phyloP scores from a whole-genome alignment of 495 filamentous ascomycete species.

The Neurospora sp. region DNA sequence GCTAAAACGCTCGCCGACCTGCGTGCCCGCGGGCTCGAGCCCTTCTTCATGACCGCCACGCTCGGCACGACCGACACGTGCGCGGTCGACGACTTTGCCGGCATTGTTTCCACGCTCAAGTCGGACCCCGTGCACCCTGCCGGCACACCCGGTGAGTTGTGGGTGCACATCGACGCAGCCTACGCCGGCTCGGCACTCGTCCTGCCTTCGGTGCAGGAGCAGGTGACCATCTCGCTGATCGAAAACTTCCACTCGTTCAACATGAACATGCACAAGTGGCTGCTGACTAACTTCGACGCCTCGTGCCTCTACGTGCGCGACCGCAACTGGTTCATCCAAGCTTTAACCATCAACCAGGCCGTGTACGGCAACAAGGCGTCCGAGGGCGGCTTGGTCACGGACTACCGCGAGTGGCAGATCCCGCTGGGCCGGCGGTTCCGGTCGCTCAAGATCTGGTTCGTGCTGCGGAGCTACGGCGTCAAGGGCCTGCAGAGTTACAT shows the following conservation, averaged over 20 bases:
- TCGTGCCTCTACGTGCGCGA: constrained; percentile 70
- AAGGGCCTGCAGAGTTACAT: constrained; percentile 68
- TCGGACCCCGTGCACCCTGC: constrained; percentile 39
- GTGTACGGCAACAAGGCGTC: constrained; percentile 73
- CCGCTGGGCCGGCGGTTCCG: constrained; percentile 88
- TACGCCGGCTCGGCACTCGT: constrained; percentile 84
- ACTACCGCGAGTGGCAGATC: constrained; percentile 98
- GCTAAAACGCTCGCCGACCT: constrained; percentile 49
- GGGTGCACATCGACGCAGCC: constrained; percentile 95
- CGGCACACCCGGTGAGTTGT: constrained; percentile 35
- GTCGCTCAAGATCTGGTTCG: constrained; percentile 93
- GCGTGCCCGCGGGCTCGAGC: constrained; percentile 55
- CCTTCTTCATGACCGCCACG: constrained; percentile 79
- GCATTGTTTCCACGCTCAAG: constrained; percentile 51
- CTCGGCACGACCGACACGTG: constrained; percentile 85
- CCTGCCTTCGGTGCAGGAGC: constrained; percentile 59
- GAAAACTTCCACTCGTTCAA: constrained; percentile 74
- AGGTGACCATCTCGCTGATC: constrained; percentile 44
- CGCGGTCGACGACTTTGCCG: constrained; percentile 69
- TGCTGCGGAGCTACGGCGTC: constrained; percentile 77
- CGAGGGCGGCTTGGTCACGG: constrained; percentile 77
- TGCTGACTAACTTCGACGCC: constrained; percentile 90
- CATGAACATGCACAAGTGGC: constrained; percentile 97
- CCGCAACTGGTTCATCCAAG: constrained; percentile 61
- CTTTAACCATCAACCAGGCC: constrained; percentile 67